A percentile compares a stretch with the other conserved stretches of the same genome.
phyloP scores from a whole-genome alignment of 371 early-diverging fungal species.

The Lichtheimia ornata region DNA sequence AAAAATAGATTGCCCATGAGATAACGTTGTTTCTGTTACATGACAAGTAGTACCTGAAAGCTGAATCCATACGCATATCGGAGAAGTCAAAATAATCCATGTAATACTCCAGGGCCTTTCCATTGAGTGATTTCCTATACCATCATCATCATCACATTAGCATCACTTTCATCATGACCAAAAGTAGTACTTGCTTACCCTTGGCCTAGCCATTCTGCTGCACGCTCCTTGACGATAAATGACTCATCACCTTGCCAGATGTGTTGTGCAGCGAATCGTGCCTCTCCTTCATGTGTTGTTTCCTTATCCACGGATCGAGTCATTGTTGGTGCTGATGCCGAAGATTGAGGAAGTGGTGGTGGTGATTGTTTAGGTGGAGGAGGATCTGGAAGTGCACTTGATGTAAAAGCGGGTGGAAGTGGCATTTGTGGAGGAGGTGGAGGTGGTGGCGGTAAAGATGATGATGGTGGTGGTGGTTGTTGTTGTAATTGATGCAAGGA shows the following conservation, averaged over 20 bases:
- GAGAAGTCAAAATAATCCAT: slow-evolving; percentile 77
- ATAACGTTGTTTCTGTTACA: not conserved
- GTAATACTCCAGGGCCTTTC: slow-evolving; percentile 61
- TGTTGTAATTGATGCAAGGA: not conserved
- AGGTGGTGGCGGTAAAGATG: slow-evolving; percentile 4
- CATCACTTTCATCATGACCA: too few species aligned
- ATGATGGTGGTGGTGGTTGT: too few species aligned
- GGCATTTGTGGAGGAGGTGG: slow-evolving; percentile 9
- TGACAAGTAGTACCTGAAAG: slow-evolving; percentile 48
- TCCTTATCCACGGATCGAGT: not conserved
- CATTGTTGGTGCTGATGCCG: not conserved
- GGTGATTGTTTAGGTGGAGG: not conserved
- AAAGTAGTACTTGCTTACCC: slow-evolving; percentile 20
- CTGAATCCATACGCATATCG: slow-evolving; percentile 69
- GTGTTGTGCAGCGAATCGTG: slow-evolving; percentile 30
- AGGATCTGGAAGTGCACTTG: not conserved
- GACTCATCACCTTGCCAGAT: slow-evolving; percentile 40
- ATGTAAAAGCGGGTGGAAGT: not conserved
- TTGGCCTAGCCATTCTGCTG: slow-evolving; percentile 54
- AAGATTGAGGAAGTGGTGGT: slow-evolving; percentile 2
- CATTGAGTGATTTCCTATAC: slow-evolving; percentile 51
- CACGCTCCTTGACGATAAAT: slow-evolving; percentile 38
- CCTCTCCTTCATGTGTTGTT: slow-evolving; percentile 3
- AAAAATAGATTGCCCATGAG: not conserved
- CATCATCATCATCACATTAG: not conserved